Evolutionary conservation across 2,329 filamentous ascomycete genomes (phyloP).

Genomic region (Acephala macrosclerotiorum): DNA sequence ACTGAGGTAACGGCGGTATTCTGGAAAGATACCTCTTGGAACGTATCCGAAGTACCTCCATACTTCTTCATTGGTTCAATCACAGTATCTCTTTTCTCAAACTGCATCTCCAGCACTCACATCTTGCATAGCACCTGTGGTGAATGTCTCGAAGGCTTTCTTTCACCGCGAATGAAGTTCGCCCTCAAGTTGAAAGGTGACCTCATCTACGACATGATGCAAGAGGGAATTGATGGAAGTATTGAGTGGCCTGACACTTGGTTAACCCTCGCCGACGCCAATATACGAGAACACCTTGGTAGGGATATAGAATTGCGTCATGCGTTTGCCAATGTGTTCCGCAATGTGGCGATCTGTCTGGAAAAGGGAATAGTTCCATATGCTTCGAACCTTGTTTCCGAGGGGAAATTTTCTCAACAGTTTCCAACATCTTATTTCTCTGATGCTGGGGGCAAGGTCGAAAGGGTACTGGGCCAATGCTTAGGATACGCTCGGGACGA

Average conservation of each 20-base stretch:
- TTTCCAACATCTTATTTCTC: not conserved
- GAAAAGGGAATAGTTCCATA: not conserved
- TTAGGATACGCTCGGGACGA: not conserved
- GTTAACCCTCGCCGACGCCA: not conserved
- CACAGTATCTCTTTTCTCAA: not conserved
- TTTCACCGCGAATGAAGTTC: not conserved
- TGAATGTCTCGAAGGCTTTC: not conserved
- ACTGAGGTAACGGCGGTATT: too few species aligned
- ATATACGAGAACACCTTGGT: not conserved
- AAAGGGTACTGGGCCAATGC: not conserved
- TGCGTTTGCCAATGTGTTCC: not conserved
- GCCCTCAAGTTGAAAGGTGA: not conserved
- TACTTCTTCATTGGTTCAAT: too few species aligned
- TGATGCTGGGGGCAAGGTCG: not conserved
- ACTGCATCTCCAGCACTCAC: not conserved
- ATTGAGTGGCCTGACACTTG: not conserved
- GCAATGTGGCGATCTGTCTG: not conserved
- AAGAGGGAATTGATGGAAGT: not conserved
- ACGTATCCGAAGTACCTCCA: too few species aligned
- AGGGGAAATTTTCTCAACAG: not conserved
- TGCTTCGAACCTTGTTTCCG: not conserved
- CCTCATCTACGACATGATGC: not conserved
- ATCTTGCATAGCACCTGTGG: not conserved
- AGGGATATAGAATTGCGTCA: not conserved
- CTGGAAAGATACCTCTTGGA: too few species aligned